Evolutionary conservation across 768 basidiomycete species (phyloP), one percentile per base, ranked within the genome.

Genomic region (Tylopilus felleus): DNA sequence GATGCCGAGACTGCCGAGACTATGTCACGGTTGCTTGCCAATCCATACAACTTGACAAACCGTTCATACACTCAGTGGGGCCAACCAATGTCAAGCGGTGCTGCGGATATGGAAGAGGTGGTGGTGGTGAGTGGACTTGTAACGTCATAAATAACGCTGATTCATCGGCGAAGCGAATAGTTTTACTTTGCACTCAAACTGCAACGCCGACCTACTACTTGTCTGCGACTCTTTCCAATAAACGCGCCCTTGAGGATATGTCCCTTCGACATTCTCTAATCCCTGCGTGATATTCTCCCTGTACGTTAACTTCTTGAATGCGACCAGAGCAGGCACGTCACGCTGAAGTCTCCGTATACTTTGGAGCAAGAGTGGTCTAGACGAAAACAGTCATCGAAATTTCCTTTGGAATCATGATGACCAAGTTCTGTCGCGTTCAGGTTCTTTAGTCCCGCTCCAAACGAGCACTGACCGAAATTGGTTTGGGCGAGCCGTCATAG

Each of bases 251-350:
- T 51, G 23, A 58, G 35, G 41, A 61, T 55, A 44, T 9, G 59
- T 50, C 8, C 16, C 38, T 9, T 64, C 62, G 5, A 38, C 39
- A 4, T 65, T 65, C 41, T 50, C 50, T 25, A 84, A 59, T 1
- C 81, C 82, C 13, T 65, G 62, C 9, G 64, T 72, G 1, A 80
- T 52, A 39, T 82, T 74, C 36, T 36, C 36, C 8, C n/a, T 36
- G 36, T 36, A n/a, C 13, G 74, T 77, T 48, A 82, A 55, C 57
- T 81, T 73, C 5, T 80, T 81, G 12, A 64, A 71, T 2, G 73
- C 76, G n/a, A 84, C 51, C 49, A 69, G 64, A 16, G 63, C 59
- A 1, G 78, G 75, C 3, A 83, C 49, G 5, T 64, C 70, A 10
- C 63, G 62, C 47, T 74, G 5, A 36, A 7, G 70, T 74, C 8